Base-by-base conservation (phyloP, 352 stramenopile genomes). In the Elongisporangium senticosum region DNA sequence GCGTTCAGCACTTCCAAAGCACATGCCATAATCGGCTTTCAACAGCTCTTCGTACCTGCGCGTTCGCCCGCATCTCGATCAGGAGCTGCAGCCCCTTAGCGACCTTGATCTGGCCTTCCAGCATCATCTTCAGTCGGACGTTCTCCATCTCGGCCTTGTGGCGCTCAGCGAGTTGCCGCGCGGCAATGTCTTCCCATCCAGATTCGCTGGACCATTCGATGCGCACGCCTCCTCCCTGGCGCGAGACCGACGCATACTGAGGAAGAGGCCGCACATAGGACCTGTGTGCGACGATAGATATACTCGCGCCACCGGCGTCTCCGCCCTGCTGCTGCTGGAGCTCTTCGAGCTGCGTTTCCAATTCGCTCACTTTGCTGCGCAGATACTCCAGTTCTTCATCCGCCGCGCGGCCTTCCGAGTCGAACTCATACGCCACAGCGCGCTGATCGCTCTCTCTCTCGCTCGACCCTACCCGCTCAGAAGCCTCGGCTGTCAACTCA, bases 71-170 rank as follows among this genome's bases (percentile, higher is more conserved):
- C 11, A 66, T 68, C 26, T 80, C 59, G 23, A 83, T 49, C 24
- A 79, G 21, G 28, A 78, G 78, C 28, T 74, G 67, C 20, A 83
- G 69, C 59, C 67, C 77, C 52, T 55, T 63, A 21, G 68, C 64
- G 22, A 75, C 61, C 28, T 57, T 72, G 33, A 64, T 61, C 53
- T 77, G 69, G 0, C 63, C 60, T 50, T 72, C 58, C 7, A 77
- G 58, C 37, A 77, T 61, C 20, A 60, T 48, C 20, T 64, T 71
- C 43, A 77, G 58, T 6, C 63, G 57, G 17, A 57, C 47, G 58
- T 72, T 77, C 47, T 77, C 69, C 17, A 52, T 55, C 54, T 61
- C 58, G 15, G 69, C 58, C 39, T 58, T 68, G 47, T 67, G 39
- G 26, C 65, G 56, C 63, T 66, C 63, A 14, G 52, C 56, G 20